Evolutionary conservation across 805 yeast species (phyloP).

Genomic region (Saccharomycopsis sp.): DNA sequence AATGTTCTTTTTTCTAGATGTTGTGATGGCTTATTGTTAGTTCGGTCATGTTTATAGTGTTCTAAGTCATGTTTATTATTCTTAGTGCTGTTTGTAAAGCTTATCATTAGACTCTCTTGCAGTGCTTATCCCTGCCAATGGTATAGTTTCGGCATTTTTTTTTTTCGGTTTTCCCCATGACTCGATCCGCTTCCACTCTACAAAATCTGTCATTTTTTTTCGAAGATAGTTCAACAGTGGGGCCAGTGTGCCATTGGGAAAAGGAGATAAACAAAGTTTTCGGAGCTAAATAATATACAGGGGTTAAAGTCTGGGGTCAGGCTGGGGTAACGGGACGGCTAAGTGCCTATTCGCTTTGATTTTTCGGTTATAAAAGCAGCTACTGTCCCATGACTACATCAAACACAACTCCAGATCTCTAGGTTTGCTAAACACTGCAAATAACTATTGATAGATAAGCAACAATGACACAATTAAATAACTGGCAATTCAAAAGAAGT

Average conservation of each 20-base stretch:
- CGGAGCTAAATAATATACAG: background rate
- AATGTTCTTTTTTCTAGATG: background rate
- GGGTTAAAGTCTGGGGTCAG: no score
- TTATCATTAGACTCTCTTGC: no score
- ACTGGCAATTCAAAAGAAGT: slow-evolving; percentile 8
- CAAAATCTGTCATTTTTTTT: background rate
- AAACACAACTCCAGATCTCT: no score
- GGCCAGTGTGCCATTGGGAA: background rate
- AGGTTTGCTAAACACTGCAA: no score
- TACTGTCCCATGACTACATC: no score
- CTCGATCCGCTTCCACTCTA: background rate
- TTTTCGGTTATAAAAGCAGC: no score
- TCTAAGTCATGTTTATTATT: no score
- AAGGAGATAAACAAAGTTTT: background rate
- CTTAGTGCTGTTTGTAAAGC: no score
- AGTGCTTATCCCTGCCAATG: background rate
- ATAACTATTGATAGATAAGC: no score
- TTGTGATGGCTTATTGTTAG: no score
- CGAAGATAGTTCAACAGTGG: background rate
- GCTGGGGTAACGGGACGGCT: no score
- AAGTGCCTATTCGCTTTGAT: no score
- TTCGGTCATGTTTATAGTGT: background rate
- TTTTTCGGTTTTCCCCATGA: background rate
- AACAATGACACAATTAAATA: background rate
- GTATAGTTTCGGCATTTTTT: background rate